Conservation (phyloP, 768 basidiomycete genomes). For the Rubroboletus satanas region DNA sequence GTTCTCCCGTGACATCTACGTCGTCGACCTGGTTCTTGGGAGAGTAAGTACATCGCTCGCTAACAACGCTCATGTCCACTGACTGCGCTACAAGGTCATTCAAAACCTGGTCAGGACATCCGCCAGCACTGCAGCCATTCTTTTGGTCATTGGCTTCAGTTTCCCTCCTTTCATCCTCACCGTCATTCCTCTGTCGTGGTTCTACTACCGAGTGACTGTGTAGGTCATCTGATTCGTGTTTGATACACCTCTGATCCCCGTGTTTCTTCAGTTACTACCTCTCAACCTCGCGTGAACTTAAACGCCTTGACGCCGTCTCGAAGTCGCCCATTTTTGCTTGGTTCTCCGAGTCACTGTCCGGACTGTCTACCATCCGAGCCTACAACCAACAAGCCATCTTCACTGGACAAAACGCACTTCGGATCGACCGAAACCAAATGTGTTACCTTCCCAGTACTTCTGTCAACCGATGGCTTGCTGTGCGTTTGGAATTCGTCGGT, state of each 20-base stretch:
- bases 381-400: conserved; percentile 72
- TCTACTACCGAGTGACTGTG: conserved; percentile 80
- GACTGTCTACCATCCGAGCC: conserved; percentile 79
- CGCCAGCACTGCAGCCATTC: conserved; percentile 53
- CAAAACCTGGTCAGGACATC: conserved; percentile 66
- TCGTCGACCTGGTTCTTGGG: conserved; percentile 79
- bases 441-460: conserved; percentile 69
- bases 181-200: conserved; percentile 69
- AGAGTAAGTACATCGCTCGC: conserved; percentile 37
- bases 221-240: conserved; percentile 33
- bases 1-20: conserved; percentile 86
- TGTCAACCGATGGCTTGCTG: conserved; percentile 80
- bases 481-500: conserved; percentile 82
- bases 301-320: conserved; percentile 84
- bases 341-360: conserved; percentile 75
- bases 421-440: conserved; percentile 84
- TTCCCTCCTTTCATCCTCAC: conserved; percentile 81
- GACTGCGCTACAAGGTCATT: conserved; percentile 42
- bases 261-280: conserved; percentile 67
- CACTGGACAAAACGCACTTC: conserved; percentile 60
- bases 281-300: conserved; percentile 80
- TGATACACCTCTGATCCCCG: not conserved
- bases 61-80: not conserved
- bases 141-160: conserved; percentile 72
- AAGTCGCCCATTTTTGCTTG: conserved; percentile 89